Evolutionary conservation across 176 grass and related monocot genomes (phyloP), one percentile per base, ranked within the genome.

Genomic region (Oryza brachyantha): DNA sequence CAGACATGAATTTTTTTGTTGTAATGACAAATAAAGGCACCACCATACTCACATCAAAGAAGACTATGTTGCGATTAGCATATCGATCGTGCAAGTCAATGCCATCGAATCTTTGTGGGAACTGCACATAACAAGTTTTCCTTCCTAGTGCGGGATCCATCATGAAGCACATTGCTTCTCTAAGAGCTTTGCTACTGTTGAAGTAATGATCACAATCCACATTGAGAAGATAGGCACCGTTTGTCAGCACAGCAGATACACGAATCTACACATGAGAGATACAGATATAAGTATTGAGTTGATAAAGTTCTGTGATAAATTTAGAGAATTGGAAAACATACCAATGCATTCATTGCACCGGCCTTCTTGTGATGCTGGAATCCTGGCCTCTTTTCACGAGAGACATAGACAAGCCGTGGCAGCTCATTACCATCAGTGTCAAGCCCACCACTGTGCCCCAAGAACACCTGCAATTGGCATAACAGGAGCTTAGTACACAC

Each of bases 201-300:
- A 99, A 99, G 78, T 99, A 99, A 43, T 99, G 96, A 85, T 99
- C 96, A 96, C 96, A 99, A 89, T 99, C 96, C 90, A 99, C 96
- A 91, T 99, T 99, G 69, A 99, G 90, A 81, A 99, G 92, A 74
- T 99, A 99, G 52, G 96, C 96, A 83, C 96, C 96, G 81, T 99
- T 99, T 71, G 96, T 99, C 61, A 99, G 72, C 50, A 99, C 96
- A 83, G 96, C 96, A 68, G 96, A 99, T 48, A 99, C 96, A 11
- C 96, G 90, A 89, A 99, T 99, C 96, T 99, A 77, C 16, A 68
- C 45, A 88, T 31, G 74, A 87, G 37, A 17, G 72, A 84, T 43
- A 74, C 57, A 0, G 42, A 29, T 52, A 84, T 22, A 82, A 82
- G 45, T 67, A 87, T 60, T 35, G 83, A 48, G 64, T 48, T 76